Evolutionary conservation across 2,329 filamentous ascomycete species (phyloP).

Genomic region (Fusarium chaquense): DNA sequence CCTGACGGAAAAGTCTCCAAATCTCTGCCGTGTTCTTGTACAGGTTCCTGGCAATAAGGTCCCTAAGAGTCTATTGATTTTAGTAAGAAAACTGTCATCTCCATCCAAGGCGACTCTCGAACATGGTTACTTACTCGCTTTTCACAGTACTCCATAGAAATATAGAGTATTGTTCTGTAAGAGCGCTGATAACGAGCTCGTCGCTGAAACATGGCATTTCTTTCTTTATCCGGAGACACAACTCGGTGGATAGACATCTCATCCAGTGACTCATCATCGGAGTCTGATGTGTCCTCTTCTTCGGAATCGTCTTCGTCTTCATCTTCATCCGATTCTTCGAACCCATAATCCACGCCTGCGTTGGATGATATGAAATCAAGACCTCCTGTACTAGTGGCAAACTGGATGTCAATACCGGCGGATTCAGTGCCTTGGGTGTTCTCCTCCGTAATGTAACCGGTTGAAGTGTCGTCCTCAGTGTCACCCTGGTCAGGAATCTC

Average conservation of each 20-base stretch:
- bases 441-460: slow-evolving; percentile 59
- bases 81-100: slow-evolving; percentile 6
- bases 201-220: slow-evolving; percentile 46
- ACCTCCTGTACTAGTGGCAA: slow-evolving; percentile 79
- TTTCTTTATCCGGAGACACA: slow-evolving; percentile 50
- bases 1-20: slow-evolving; percentile 92
- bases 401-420: slow-evolving; percentile 63
- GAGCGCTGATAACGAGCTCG: slow-evolving; percentile 61
- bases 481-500: slow-evolving; percentile 68
- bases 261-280: slow-evolving; percentile 58
- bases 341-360: slow-evolving; percentile 82
- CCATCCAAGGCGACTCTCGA: no score
- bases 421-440: slow-evolving; percentile 56
- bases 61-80: slow-evolving; percentile 75
- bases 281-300: slow-evolving; percentile 58
- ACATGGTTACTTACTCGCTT: slow-evolving; percentile 70
- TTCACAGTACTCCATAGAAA: slow-evolving; percentile 99
- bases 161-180: slow-evolving; percentile 84
- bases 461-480: slow-evolving; percentile 69
- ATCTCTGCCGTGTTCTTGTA: slow-evolving; percentile 80
- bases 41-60: slow-evolving; percentile 83
- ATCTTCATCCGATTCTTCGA: slow-evolving; percentile 60
- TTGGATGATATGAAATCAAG: slow-evolving; percentile 95
- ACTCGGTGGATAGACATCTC: slow-evolving; percentile 48
- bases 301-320: slow-evolving; percentile 47